Conservation (phyloP, 495 filamentous ascomycete species). For the Glonium stellatum region DNA sequence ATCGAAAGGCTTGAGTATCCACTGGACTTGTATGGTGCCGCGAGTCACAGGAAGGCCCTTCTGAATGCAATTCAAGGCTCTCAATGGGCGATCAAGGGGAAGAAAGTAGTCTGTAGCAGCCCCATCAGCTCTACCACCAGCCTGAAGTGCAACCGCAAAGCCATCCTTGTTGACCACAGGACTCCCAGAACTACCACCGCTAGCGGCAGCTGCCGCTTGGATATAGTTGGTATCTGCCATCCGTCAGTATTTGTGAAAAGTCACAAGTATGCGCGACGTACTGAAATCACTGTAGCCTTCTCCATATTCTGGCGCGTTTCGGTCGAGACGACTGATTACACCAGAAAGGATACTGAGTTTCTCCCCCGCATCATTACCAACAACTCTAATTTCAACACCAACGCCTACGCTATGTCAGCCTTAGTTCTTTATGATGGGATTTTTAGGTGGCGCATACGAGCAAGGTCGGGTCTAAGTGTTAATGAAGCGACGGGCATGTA, state of each 20-base stretch:
- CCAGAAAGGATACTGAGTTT: constrained; percentile 97
- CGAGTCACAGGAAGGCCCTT: constrained; percentile 65
- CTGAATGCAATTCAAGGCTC: constrained; percentile 80
- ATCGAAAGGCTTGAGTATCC: constrained; percentile 94
- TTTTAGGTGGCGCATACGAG: constrained; percentile 21
- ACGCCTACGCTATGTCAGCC: constrained; percentile 42
- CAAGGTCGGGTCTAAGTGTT: constrained; percentile 73
- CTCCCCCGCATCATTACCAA: constrained; percentile 97
- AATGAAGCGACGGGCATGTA: constrained; percentile 86
- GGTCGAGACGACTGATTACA: constrained; percentile 90
- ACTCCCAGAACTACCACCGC: constrained; percentile 92
- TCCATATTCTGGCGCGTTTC: constrained; percentile 96
- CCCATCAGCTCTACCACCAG: constrained; percentile 85
- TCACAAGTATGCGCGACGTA: background rate
- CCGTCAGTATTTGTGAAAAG: background rate
- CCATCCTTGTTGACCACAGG: constrained; percentile 96
- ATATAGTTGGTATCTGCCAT: constrained; percentile 82
- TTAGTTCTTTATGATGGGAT: background rate
- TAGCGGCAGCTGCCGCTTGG: constrained; percentile 92
- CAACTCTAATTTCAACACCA: constrained; percentile 88
- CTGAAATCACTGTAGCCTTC: constrained; percentile 98
- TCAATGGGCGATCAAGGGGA: constrained; percentile 78
- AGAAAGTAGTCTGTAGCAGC: constrained; percentile 98
- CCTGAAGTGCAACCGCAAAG: constrained; percentile 86
- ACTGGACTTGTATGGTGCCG: constrained; percentile 97